Evolutionary conservation across 345 rosid species (phyloP).

Genomic region (Dipteronia dyeriana): DNA sequence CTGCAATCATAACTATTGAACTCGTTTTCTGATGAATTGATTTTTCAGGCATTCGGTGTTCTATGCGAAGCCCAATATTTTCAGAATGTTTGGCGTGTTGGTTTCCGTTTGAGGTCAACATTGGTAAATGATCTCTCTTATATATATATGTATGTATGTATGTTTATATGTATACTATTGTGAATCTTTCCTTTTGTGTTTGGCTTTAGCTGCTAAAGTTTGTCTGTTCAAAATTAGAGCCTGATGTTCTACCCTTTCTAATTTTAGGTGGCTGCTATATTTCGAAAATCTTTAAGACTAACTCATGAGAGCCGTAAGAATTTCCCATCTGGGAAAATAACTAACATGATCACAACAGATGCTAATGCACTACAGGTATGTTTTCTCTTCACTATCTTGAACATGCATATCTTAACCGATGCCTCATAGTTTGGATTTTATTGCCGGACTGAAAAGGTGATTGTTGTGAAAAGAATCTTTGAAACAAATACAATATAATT

Average conservation of each 20-base stretch:
- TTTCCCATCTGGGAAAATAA: slow-evolving; percentile 86
- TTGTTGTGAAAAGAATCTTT: background rate
- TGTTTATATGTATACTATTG: slow-evolving; percentile 8
- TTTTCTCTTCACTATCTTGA: background rate
- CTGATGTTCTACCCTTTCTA: slow-evolving; percentile 13
- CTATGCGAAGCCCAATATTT: slow-evolving; percentile 78
- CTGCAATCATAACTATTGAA: background rate
- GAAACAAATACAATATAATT: too few relatives aligned
- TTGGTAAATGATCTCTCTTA: slow-evolving; percentile 50
- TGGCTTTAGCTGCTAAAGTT: slow-evolving; percentile 2
- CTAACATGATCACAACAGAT: slow-evolving; percentile 96
- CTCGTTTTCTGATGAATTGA: slow-evolving; percentile 21
- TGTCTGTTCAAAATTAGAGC: slow-evolving; percentile 12
- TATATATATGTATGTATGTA: too few relatives aligned
- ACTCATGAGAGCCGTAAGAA: slow-evolving; percentile 83
- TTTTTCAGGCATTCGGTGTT: slow-evolving; percentile 68
- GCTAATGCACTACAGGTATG: slow-evolving; percentile 84
- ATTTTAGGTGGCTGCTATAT: slow-evolving; percentile 86
- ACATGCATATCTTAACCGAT: background rate
- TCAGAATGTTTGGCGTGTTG: slow-evolving; percentile 86
- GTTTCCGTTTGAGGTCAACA: slow-evolving; percentile 87
- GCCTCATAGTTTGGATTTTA: background rate
- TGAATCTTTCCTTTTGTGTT: background rate
- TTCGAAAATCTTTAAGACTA: slow-evolving; percentile 78
- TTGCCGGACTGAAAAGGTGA: background rate